Percentiles rank a stretch among this genome's conserved stretches.
Evolutionary conservation across 257 asterid species (phyloP).

Genomic region (Scutellaria baicalensis): DNA sequence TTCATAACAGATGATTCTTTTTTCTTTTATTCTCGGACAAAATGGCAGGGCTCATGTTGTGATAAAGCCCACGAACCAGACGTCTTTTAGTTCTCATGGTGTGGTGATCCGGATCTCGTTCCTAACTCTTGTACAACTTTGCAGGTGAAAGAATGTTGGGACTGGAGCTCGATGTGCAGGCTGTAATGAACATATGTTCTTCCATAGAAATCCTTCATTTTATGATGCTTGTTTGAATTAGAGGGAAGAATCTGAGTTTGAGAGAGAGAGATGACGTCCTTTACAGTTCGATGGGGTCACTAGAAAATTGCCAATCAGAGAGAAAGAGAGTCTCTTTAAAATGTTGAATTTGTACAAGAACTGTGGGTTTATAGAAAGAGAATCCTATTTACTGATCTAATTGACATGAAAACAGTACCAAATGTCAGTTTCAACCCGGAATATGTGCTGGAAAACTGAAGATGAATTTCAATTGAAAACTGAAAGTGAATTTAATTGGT

Average conservation of each 20-base stretch:
- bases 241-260: conserved; percentile 13
- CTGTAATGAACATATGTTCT: background rate
- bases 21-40: too few relatives aligned
- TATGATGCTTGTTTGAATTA: background rate
- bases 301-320: background rate
- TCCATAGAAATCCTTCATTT: conserved; percentile 4
- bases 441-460: too few relatives aligned
- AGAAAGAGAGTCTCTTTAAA: background rate
- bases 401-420: too few relatives aligned
- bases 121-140: background rate
- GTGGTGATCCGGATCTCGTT: background rate
- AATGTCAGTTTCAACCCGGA: too few relatives aligned
- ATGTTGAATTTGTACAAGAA: background rate
- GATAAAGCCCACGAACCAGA: background rate
- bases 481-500: too few relatives aligned
- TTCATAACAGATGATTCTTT: too few relatives aligned
- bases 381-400: too few relatives aligned
- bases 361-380: background rate
- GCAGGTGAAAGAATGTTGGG: conserved; percentile 24
- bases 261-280: too few relatives aligned
- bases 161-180: conserved; percentile 15
- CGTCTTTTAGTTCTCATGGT: background rate
- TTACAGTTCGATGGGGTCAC: background rate
- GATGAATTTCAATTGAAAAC: too few relatives aligned
- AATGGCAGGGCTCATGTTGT: background rate